Base-by-base conservation (phyloP, 2,329 filamentous ascomycete genomes). In the Geoglossum cookeanum region DNA sequence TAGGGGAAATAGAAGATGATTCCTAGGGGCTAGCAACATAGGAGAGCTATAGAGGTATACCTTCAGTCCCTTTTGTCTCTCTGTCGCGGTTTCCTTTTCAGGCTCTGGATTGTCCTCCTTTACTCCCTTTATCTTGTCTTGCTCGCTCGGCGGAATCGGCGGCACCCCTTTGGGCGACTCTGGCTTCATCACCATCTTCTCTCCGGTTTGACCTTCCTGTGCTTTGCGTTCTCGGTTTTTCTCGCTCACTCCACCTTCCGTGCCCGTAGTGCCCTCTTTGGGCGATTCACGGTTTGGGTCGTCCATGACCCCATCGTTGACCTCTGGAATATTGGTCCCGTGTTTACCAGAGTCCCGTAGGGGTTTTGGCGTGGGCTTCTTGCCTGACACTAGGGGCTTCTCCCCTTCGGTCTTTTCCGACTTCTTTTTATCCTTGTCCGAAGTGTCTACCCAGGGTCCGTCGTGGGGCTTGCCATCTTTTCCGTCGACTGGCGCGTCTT, bases 401-500 rank as follows among this genome's bases (percentile, higher is more conserved):
- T 58, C 57, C 42, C n/a, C 51, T 33, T 44, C 42, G 13, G 8
- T 54, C 30, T 57, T 11, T 11, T 39, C 27, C n/a, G 15, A 6
- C 49, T 53, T 53, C 49, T 53, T 53, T 22, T 53, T 53, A 32
- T 55, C 57, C 32, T 58, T 45, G 56, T 59, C 51, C 35, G 72
- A 47, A 63, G 69, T 4, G 72, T 75, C 74, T 51, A 76, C 72
- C 65, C 79, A 83, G 1, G 92, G 92, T 1, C 92, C 92, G 22
- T 84, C 80, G 67, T 96, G 91, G 52, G 92, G 92, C 72, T 90
- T 92, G 53, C 92, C 92, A 71, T 97, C 92, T 64, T 85, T 84
- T 51, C 90, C 90, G 68, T 97, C 92, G 22, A 96, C 84, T 0
- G 91, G 91, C 58, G 86, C 87, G 72, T 92, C 84, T 68, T 89